These are phyloP conservation scores for Leishmania guyanensis DNA, from an alignment of 208 protist genomes.

Conservation along the genomic window DNA sequence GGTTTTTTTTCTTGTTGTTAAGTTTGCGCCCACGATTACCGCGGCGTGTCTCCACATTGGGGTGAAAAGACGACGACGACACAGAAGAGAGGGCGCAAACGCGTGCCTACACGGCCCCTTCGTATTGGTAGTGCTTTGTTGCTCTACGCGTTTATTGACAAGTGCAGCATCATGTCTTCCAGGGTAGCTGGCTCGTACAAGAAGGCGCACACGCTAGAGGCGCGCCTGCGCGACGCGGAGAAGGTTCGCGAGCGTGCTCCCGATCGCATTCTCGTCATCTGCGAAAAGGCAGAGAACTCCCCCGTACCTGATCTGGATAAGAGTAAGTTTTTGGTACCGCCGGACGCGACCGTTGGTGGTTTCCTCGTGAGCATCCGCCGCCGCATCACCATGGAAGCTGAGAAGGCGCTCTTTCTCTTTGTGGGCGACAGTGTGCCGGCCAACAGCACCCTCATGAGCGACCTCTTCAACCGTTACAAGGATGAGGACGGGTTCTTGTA, in stretches of 20 bases:
- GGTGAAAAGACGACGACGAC: background rate
- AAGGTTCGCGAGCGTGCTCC: slow-evolving; percentile 75
- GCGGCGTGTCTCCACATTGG: background rate
- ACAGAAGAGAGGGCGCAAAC: background rate
- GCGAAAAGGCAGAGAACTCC: slow-evolving; percentile 89
- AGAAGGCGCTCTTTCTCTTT: slow-evolving; percentile 95
- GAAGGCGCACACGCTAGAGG: slow-evolving; percentile 68
- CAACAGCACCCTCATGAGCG: slow-evolving; percentile 60
- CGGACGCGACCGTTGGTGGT: slow-evolving; percentile 91
- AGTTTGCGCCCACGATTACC: background rate
- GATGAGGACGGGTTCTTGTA: slow-evolving; percentile 95
- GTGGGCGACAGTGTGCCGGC: slow-evolving; percentile 90
- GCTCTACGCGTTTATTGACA: background rate
- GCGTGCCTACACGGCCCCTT: background rate
- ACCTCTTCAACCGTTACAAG: slow-evolving; percentile 91
- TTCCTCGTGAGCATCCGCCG: slow-evolving; percentile 95
- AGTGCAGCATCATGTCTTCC: slow-evolving; percentile 11
- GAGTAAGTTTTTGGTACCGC: slow-evolving; percentile 91
- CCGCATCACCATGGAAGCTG: slow-evolving; percentile 88
- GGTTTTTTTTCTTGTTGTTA: background rate
- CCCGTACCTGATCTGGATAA: slow-evolving; percentile 92
- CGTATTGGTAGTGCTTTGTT: background rate
- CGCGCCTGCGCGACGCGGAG: slow-evolving; percentile 62
- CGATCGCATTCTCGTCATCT: slow-evolving; percentile 91
- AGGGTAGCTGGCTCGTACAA: slow-evolving; percentile 47